Evolutionary conservation across 805 yeast genomes (phyloP).

Genomic region (Spencermartinsiella europaea): DNA sequence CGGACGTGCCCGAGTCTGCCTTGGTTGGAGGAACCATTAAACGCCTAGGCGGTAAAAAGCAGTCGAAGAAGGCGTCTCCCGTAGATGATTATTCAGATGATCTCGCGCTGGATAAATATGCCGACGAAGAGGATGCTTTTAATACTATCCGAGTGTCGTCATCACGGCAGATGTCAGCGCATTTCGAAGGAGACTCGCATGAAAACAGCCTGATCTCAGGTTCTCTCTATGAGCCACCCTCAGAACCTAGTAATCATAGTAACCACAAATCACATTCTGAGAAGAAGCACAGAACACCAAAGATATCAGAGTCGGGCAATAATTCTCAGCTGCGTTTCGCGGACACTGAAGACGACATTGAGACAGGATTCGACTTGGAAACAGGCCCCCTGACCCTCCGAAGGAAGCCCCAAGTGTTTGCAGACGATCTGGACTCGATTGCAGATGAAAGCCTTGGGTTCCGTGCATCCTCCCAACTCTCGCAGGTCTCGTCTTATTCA

Average conservation of each 20-base stretch:
- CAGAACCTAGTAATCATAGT: not conserved
- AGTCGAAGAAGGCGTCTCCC: not conserved
- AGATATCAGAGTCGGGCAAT: not conserved
- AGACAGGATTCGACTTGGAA: not conserved
- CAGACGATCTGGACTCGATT: constrained; percentile 12
- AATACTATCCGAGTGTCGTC: not conserved
- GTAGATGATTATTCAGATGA: not conserved
- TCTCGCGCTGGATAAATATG: not conserved
- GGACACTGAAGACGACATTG: not conserved
- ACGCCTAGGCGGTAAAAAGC: not conserved
- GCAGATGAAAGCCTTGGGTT: constrained; percentile 14
- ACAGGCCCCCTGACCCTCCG: not conserved
- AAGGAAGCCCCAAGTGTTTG: not conserved
- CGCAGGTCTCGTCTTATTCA: constrained; percentile 8
- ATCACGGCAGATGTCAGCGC: not conserved
- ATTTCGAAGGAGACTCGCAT: not conserved
- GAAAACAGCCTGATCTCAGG: constrained; percentile 8
- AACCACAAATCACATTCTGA: not conserved
- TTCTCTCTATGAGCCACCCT: constrained; percentile 2
- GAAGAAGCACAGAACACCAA: not conserved
- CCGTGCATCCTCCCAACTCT: constrained; percentile 13
- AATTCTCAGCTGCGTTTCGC: not conserved
- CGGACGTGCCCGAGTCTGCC: not conserved
- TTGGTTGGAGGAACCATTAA: not conserved
- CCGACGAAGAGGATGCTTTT: not conserved